Evolutionary conservation across 345 rosid species (phyloP).

Genomic region (Excoecaria cochinchinensis): DNA sequence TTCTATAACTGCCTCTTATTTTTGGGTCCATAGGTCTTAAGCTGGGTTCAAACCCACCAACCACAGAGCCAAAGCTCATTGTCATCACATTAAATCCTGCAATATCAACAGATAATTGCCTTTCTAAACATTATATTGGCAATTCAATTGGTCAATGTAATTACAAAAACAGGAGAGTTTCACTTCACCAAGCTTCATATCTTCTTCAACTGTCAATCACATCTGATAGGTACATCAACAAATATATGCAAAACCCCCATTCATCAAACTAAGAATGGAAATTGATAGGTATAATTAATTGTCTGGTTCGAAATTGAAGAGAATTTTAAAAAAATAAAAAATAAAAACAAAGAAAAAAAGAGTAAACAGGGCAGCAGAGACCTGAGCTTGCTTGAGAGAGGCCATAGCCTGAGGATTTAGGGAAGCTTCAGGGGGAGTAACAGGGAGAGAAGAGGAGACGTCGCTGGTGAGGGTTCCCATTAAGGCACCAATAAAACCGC

Average conservation of each 20-base stretch:
- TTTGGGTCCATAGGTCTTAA: background rate
- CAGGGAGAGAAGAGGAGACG: conserved; percentile 42
- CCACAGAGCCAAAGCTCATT: background rate
- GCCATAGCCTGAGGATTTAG: conserved; percentile 81
- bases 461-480: conserved; percentile 73
- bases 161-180: background rate
- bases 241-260: background rate
- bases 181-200: background rate
- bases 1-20: background rate
- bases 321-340: background rate
- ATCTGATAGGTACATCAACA: background rate
- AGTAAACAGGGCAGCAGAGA: background rate
- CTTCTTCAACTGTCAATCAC: background rate
- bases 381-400: conserved; percentile 88
- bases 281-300: background rate
- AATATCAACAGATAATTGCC: background rate
- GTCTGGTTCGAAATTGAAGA: background rate
- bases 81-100: background rate
- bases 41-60: background rate
- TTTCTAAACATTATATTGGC: background rate
- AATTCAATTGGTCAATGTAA: background rate
- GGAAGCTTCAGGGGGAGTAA: conserved; percentile 36
- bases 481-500: conserved; percentile 78
- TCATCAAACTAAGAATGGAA: background rate
- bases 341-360: background rate